phyloP scores from a whole-genome alignment of 768 basidiomycete species.

The Xanthoconium purpureum region DNA sequence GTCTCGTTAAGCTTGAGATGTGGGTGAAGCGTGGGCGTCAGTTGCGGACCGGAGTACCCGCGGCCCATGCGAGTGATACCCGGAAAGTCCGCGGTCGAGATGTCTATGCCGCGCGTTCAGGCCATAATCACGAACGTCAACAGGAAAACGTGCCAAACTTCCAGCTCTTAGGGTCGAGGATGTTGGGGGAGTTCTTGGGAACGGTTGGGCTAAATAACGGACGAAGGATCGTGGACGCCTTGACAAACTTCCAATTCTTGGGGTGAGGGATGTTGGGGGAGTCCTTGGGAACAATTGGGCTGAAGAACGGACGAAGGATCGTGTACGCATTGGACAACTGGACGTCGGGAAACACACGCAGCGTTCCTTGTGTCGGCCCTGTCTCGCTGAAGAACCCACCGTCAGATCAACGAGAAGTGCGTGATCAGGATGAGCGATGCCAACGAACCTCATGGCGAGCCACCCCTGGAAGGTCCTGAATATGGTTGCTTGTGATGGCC shows the following conservation, averaged over 20 bases:
- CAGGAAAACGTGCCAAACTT: slow-evolving; percentile 36
- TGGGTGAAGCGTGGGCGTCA: slow-evolving; percentile 58
- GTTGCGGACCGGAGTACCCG: slow-evolving; percentile 40
- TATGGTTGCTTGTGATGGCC: slow-evolving; percentile 49
- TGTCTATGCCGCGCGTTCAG: slow-evolving; percentile 33
- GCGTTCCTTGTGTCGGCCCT: slow-evolving; percentile 64
- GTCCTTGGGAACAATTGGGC: slow-evolving; percentile 39
- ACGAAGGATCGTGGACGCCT: slow-evolving; percentile 69
- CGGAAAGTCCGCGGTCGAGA: slow-evolving; percentile 49
- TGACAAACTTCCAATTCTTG: slow-evolving; percentile 61
- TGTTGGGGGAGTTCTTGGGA: slow-evolving; percentile 37
- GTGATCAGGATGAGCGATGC: neutral
- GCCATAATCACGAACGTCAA: slow-evolving; percentile 19
- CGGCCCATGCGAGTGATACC: slow-evolving; percentile 36
- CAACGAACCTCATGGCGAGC: slow-evolving; percentile 59
- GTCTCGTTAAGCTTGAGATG: slow-evolving; percentile 60
- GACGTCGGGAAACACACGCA: slow-evolving; percentile 69
- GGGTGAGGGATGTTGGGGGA: slow-evolving; percentile 44
- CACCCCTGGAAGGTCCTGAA: slow-evolving; percentile 77
- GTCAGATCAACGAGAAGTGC: neutral
- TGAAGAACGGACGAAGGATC: slow-evolving; percentile 77
- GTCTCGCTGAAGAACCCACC: slow-evolving; percentile 45
- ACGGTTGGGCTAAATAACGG: slow-evolving; percentile 68
- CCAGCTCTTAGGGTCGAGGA: slow-evolving; percentile 52
- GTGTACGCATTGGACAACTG: slow-evolving; percentile 66